Conservation (phyloP, 1,139 yeast species). For the Geotrichum histeridarum region DNA sequence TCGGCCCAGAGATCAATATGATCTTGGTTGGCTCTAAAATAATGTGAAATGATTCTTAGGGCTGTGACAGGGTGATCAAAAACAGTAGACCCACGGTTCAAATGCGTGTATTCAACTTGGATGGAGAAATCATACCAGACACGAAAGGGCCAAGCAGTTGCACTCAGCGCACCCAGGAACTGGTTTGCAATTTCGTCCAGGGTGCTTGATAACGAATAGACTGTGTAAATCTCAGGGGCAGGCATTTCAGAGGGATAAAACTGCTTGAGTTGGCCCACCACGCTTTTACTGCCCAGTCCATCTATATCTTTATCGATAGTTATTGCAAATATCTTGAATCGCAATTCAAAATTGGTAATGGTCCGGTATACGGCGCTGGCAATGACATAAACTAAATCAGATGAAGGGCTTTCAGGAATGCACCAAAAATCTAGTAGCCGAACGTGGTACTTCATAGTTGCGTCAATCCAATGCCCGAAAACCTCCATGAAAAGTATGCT, state of each 20-base stretch:
- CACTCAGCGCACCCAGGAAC: background rate
- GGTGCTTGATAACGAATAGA: slow-evolving; percentile 5
- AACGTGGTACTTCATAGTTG: slow-evolving; percentile 2
- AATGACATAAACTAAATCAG: background rate
- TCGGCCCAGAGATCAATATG: background rate
- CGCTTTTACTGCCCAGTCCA: background rate
- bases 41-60: slow-evolving; percentile 2
- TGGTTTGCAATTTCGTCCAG: slow-evolving; percentile 5
- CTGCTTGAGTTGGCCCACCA: background rate
- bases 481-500: background rate
- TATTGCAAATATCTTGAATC: slow-evolving; percentile 2
- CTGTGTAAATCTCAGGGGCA: background rate
- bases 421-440: slow-evolving; percentile 10
- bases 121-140: slow-evolving; percentile 2
- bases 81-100: background rate
- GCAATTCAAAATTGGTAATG: background rate
- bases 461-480: slow-evolving; percentile 9
- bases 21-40: background rate
- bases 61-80: slow-evolving; percentile 9
- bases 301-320: background rate
- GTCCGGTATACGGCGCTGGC: background rate
- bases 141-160: slow-evolving; percentile 2
- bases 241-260: background rate
- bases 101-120: background rate
- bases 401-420: background rate